These are phyloP conservation scores for Fraxinus cuspidata DNA, from an alignment of 257 asterid species.

Conservation along the genomic window DNA sequence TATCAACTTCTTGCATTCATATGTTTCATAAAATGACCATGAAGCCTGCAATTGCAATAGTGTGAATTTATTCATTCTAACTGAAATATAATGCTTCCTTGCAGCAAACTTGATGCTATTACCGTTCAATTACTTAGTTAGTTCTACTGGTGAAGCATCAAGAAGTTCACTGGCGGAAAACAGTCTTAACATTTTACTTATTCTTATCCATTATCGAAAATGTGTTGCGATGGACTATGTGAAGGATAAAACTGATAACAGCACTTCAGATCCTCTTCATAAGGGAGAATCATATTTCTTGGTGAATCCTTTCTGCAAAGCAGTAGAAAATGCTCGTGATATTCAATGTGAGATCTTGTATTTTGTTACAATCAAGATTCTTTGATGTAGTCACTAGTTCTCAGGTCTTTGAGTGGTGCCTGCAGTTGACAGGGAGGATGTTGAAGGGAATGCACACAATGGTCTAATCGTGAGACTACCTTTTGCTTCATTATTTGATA, in stretches of 20 bases:
- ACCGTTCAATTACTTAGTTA: conserved; percentile 74
- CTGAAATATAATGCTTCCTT: conserved; percentile 31
- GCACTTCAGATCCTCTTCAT: conserved; percentile 47
- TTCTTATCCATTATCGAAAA: conserved; percentile 73
- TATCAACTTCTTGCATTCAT: conserved; percentile 11
- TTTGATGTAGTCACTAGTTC: conserved; percentile 23
- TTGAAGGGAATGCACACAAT: conserved; percentile 72
- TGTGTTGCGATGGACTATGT: conserved; percentile 52
- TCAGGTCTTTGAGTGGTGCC: conserved; percentile 35
- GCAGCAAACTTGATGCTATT: conserved; percentile 86
- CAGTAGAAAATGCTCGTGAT: conserved; percentile 80
- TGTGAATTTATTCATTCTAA: conserved; percentile 25
- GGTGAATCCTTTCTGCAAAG: conserved; percentile 86
- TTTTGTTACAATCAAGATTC: conserved; percentile 19
- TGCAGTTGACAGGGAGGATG: conserved; percentile 85
- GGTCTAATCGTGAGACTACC: conserved; percentile 77
- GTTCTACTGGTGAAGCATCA: conserved; percentile 76
- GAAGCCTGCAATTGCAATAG: conserved; percentile 20
- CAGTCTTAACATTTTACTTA: conserved; percentile 82
- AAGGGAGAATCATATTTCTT: conserved; percentile 68
- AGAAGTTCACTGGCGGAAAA: conserved; percentile 75
- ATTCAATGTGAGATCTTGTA: conserved; percentile 65
- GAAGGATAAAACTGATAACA: conserved; percentile 53
- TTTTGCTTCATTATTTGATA: conserved; percentile 92
- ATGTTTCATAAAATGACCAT: conserved; percentile 15